Evolutionary conservation across 73 alveolate genomes (phyloP), one percentile per base, ranked within the genome.

Genomic region (Paramecium pentaurelia): DNA sequence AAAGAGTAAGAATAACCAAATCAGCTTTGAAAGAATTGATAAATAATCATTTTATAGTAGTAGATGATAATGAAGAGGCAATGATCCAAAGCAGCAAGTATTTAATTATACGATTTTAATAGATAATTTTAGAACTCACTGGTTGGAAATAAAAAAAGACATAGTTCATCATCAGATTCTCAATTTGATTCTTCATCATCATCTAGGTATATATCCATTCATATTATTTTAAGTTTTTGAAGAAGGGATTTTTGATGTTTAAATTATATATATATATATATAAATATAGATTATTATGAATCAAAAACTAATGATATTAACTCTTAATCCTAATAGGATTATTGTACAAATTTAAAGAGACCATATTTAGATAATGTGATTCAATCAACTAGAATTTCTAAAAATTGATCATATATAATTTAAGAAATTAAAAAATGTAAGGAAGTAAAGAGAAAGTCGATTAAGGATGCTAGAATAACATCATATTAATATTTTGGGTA

Each of bases 61-160:
- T 80, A 6, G 77, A 80, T 80, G 91, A 75, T 18, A 20, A 75
- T 38, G 88, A 75, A 75, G 88, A 75, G 3, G 38, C 47, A 28
- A 64, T 16, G 51, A 64, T 32, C 20, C 12, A 64, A 27, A 28
- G 51, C 84, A 64, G 84, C 84, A 64, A 64, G 84, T 64, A 32
- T 12, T 64, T 11, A 64, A 32, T 64, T 32, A 14, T 28, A 20
- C 47, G 20, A 25, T 64, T 64, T 64, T 64, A 20, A 64, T 54
- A 54, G 84, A 64, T 32, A 28, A 32, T 64, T 64, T 64, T 25
- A 64, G 70, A 54, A 54, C 70, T 54, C 70, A 54, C 70, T 54
- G 70, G 70, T 54, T 54, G 70, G 34, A 54, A 54, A 54, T 54
- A 18, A 54, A 54, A 54, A 54, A 28, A 64, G 4, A 42, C 25